Conservation (phyloP, 2,329 filamentous ascomycete genomes). For the Hirsutella rhossiliensis region DNA sequence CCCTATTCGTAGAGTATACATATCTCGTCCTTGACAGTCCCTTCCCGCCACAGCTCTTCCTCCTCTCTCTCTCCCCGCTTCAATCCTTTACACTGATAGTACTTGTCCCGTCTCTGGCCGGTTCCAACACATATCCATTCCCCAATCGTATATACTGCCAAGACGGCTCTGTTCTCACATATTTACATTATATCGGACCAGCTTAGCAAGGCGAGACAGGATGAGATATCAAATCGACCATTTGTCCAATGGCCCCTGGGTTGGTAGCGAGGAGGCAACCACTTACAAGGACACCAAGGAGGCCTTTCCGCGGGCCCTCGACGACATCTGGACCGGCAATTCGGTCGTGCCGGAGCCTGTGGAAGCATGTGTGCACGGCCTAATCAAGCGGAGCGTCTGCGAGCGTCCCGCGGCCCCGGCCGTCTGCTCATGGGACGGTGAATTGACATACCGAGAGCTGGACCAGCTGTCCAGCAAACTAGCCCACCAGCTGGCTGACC, state of each 20-base stretch:
- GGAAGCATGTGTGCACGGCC: slow-evolving; percentile 24
- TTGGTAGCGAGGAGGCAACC: not conserved
- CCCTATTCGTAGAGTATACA: no score
- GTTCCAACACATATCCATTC: no score
- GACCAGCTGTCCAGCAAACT: slow-evolving; percentile 6
- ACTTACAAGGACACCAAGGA: slow-evolving; percentile 2
- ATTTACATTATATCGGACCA: no score
- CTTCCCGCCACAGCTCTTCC: no score
- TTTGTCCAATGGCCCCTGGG: not conserved
- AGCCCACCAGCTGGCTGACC: slow-evolving; percentile 4
- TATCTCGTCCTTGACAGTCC: no score
- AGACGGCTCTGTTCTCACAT: no score
- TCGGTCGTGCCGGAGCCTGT: slow-evolving; percentile 5
- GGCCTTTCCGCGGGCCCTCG: not conserved
- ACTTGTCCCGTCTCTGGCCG: no score
- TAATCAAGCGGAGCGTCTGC: slow-evolving; percentile 23
- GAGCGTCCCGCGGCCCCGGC: slow-evolving; percentile 20
- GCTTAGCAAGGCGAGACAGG: not conserved
- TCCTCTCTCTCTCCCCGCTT: no score
- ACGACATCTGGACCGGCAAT: slow-evolving; percentile 6
- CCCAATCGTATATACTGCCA: no score
- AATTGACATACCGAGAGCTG: slow-evolving; percentile 26
- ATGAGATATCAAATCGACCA: slow-evolving; percentile 3
- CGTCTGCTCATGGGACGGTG: slow-evolving; percentile 31
- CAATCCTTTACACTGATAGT: no score